These are phyloP conservation scores for Theobroma cacao DNA, from an alignment of 345 rosid species.

Conservation along the genomic window DNA sequence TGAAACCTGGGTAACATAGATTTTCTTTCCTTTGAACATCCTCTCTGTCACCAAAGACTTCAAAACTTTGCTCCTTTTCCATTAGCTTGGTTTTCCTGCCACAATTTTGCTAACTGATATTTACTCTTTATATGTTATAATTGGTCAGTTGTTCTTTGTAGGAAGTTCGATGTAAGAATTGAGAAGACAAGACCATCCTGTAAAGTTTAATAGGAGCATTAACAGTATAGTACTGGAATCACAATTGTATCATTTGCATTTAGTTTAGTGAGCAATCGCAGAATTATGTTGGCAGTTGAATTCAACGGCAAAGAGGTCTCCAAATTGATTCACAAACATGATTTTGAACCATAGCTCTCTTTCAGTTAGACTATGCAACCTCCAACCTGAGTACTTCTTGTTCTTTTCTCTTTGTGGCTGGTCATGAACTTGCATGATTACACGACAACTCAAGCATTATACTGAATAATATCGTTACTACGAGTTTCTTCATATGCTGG, in stretches of 20 bases:
- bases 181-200: not conserved
- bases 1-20: constrained; percentile 9
- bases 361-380: not conserved
- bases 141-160: constrained; percentile 14
- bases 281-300: not conserved
- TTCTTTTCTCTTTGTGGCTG: not conserved
- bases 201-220: constrained; percentile 26
- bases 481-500: not conserved
- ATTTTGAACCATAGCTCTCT: not conserved
- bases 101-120: constrained; percentile 40
- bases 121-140: constrained; percentile 18
- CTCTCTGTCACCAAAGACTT: constrained; percentile 19
- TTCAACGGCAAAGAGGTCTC: not conserved
- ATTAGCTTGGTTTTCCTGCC: constrained; percentile 27
- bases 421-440: not conserved
- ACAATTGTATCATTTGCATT: constrained; percentile 11
- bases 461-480: not conserved
- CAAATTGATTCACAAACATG: not conserved
- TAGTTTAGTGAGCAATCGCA: constrained; percentile 5
- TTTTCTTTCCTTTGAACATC: constrained; percentile 10
- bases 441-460: not conserved
- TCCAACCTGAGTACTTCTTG: not conserved
- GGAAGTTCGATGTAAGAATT: constrained; percentile 13
- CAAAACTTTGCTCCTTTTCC: constrained; percentile 29
- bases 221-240: constrained; percentile 9